phyloP scores from a whole-genome alignment of 331 rosid species.

The Stylosanthes scabra region DNA sequence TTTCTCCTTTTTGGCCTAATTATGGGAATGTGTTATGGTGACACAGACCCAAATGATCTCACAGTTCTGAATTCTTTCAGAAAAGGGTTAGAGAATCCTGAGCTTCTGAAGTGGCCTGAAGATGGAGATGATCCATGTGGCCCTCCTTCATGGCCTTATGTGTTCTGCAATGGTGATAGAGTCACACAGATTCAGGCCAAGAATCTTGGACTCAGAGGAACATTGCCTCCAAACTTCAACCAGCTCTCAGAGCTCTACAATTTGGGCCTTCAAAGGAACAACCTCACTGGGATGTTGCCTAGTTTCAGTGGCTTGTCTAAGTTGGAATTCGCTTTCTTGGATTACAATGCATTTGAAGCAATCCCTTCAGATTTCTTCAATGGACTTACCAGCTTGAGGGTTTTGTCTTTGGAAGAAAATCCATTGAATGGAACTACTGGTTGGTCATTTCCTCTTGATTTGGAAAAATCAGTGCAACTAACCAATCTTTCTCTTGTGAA shows the following conservation, averaged over 20 bases:
- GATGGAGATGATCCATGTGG: slow-evolving; percentile 83
- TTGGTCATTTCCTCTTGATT: slow-evolving; percentile 72
- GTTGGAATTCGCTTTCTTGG: slow-evolving; percentile 78
- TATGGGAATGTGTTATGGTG: slow-evolving; percentile 42
- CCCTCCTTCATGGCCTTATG: slow-evolving; percentile 72
- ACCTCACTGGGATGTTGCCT: slow-evolving; percentile 64
- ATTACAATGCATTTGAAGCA: slow-evolving; percentile 70
- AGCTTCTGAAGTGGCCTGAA: slow-evolving; percentile 77
- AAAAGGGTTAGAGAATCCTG: slow-evolving; percentile 72
- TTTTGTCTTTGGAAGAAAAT: slow-evolving; percentile 71
- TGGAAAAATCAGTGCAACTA: slow-evolving; percentile 62
- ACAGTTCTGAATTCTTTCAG: slow-evolving; percentile 72
- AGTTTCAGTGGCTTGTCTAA: slow-evolving; percentile 76
- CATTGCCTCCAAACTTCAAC: slow-evolving; percentile 72
- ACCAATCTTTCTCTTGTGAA: slow-evolving; percentile 63
- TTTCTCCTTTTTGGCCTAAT: slow-evolving; percentile 45
- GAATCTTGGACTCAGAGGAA: slow-evolving; percentile 69
- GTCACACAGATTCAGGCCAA: slow-evolving; percentile 79
- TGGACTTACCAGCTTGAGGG: slow-evolving; percentile 62
- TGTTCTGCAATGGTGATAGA: slow-evolving; percentile 66
- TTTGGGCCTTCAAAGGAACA: slow-evolving; percentile 81
- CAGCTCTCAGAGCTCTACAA: slow-evolving; percentile 77
- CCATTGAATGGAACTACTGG: slow-evolving; percentile 68
- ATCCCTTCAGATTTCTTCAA: slow-evolving; percentile 74
- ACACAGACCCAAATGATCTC: slow-evolving; percentile 65